Base-by-base conservation (phyloP, 768 basidiomycete species). In the Tylopilus vinaceipallidus region DNA sequence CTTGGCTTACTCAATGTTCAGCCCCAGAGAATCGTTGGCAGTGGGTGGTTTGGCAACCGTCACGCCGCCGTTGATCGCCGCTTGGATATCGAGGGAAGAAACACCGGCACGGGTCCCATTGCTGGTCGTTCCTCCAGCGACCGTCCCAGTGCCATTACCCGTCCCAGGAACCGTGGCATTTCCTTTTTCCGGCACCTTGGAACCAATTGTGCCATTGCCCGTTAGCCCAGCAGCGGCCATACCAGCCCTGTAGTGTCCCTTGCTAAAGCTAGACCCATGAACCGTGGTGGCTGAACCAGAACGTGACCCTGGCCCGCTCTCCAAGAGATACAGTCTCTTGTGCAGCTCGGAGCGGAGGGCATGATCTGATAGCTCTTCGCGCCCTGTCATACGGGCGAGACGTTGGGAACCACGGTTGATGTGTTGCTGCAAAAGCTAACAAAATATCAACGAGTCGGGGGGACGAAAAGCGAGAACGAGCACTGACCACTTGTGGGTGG, bases 341-440 rank as follows among this genome's bases (percentile, higher is more conserved):
- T 70, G 60, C 35, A 83, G 62, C 50, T 72, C 75, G 8, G 56
- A 68, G 33, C 71, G 66, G 44, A 88, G 75, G 14, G 75, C 71
- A 22, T 71, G 70, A 13, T 70, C 70, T 19, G 78, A 72, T 6
- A 83, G 84, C 8, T 62, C 74, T 19, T 69, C 68, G 33, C 77
- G 79, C 13, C 84, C 81, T 4, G 79, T 80, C 82, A 90, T 86
- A 42, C 77, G 81, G 8, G 87, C 85, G 43, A 82, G 75, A 45
- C 88, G 84, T 49, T 74, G 76, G 46, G 79, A 69, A 45, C 77
- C 74, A 42, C 80, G 82, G 66, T 88, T 90, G 53, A 86, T 77
- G 58, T 83, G 75, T 66, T 85, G 88, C 65, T 89, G 86, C 29
- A 83, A 67, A 38, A 77, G 65, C 88, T 91, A 30, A 17, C 26